Base-by-base conservation (phyloP, 495 filamentous ascomycete species). In the Penicillium paxilli region DNA sequence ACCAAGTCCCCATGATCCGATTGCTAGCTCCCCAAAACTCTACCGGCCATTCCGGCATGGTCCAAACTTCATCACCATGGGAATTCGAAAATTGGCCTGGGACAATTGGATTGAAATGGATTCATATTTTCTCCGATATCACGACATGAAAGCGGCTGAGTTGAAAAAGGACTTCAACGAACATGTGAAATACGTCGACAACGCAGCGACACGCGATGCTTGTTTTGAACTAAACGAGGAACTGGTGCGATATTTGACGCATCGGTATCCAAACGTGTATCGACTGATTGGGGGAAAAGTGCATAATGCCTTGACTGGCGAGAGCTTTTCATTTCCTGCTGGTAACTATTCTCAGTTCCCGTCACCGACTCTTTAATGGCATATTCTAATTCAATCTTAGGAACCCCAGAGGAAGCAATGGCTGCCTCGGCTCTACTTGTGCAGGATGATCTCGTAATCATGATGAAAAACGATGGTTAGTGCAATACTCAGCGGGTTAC, bases 21-120 rank as follows among this genome's bases (percentile, higher is more conserved):
- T 4, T 32, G 11, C 30, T 32, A 32, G 11, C 1, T 32, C 30
- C 11, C 30, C 30, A 14, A 32, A 32, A 14, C 11, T 32, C 11
- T 32, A 32, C 5, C 11, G 88, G 20, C 86, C 88, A 8, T 91
- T 90, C 67, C 82, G 83, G 51, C 78, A 89, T 67, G 88, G 88
- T 0, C 85, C 85, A 8, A 73, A 74, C 28, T 79, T 87, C 60
- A 79, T 89, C 52, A 91, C 85, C 7, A 91, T 91, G 88, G 88
- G 88, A 5, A 77, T 91, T 12, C 83, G 87, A 47, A 80, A 76
- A n/a, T 78, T 90, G 68, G 70, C 80, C 35, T 85, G 82, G 69
- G 78, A 83, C 58, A 83, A 87, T 11, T 91, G 88, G 88, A 90
- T 91, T 55, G 79, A 91, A 70, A 79, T 91, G 28, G 89, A 92